Conservation (phyloP, 1,284 basidiomycete genomes). For the Farysia itapuensis region DNA sequence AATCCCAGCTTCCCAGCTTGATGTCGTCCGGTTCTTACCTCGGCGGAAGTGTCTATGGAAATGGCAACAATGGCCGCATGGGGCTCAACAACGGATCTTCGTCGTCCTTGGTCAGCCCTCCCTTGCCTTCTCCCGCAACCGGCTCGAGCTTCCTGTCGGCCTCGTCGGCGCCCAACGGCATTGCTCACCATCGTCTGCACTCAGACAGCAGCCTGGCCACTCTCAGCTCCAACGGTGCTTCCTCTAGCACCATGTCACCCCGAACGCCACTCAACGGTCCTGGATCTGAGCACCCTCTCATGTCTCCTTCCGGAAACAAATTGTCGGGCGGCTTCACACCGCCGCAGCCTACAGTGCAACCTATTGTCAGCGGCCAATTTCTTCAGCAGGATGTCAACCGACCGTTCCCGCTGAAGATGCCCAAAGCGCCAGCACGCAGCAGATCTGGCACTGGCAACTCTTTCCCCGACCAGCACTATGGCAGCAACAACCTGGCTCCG, state of each 20-base stretch:
- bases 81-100: slow-evolving; percentile 9
- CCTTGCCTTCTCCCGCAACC: slow-evolving; percentile 12
- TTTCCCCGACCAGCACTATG: slow-evolving; percentile 24
- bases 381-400: slow-evolving; percentile 20
- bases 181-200: slow-evolving; percentile 33
- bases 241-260: slow-evolving; percentile 26
- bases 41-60: slow-evolving; percentile 20
- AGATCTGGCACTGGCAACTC: slow-evolving; percentile 19
- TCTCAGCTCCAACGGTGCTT: slow-evolving; percentile 13
- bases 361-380: slow-evolving; percentile 11
- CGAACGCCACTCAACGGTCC: slow-evolving; percentile 38
- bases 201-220: slow-evolving; percentile 33
- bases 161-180: slow-evolving; percentile 21
- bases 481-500: slow-evolving; percentile 4
- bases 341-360: slow-evolving; percentile 31
- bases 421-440: slow-evolving; percentile 17
- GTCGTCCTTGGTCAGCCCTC: slow-evolving; percentile 28
- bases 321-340: slow-evolving; percentile 21
- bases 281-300: slow-evolving; percentile 15
- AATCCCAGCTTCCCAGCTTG: slow-evolving; percentile 26
- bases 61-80: slow-evolving; percentile 2
- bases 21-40: slow-evolving; percentile 5
- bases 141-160: slow-evolving; percentile 18
- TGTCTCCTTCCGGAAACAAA: slow-evolving; percentile 20
- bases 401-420: slow-evolving; percentile 41